Percentiles rank a stretch among this genome's conserved stretches.
Evolutionary conservation across 257 asterid genomes (phyloP).

Genomic region (Solanum bukasovii): DNA sequence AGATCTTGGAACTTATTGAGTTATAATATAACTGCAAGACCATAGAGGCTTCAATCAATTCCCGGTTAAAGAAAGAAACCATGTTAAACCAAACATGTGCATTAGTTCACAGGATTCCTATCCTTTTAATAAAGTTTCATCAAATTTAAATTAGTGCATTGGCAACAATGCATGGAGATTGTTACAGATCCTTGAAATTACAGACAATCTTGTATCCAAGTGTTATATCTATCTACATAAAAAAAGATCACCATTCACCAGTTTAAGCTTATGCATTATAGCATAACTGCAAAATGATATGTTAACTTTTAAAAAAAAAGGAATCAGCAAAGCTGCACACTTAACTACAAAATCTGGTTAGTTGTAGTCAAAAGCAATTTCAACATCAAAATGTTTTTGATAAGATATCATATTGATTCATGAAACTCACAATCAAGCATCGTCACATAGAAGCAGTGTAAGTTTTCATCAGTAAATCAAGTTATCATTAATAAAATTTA

Average conservation of each 20-base stretch:
- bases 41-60: constrained; percentile 11
- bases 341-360: not conserved
- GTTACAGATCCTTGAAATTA: not conserved
- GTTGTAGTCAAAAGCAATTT: not conserved
- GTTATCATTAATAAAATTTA: not conserved
- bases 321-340: not conserved
- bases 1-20: constrained; percentile 40
- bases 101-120: not conserved
- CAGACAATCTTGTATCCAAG: not conserved
- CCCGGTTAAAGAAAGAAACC: not conserved
- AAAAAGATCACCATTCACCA: not conserved
- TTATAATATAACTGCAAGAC: constrained; percentile 67
- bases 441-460: not conserved
- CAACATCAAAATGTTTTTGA: not conserved
- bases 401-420: not conserved
- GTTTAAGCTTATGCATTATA: not conserved
- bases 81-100: not conserved
- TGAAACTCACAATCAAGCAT: not conserved
- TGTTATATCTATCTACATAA: not conserved
- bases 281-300: not conserved
- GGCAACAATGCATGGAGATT: not conserved
- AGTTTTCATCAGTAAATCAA: not conserved
- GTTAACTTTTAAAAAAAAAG: not conserved
- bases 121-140: not conserved
- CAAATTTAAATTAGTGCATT: not conserved